Conservation (phyloP, 352 stramenopile genomes). For the Globisporangium sylvaticum region DNA sequence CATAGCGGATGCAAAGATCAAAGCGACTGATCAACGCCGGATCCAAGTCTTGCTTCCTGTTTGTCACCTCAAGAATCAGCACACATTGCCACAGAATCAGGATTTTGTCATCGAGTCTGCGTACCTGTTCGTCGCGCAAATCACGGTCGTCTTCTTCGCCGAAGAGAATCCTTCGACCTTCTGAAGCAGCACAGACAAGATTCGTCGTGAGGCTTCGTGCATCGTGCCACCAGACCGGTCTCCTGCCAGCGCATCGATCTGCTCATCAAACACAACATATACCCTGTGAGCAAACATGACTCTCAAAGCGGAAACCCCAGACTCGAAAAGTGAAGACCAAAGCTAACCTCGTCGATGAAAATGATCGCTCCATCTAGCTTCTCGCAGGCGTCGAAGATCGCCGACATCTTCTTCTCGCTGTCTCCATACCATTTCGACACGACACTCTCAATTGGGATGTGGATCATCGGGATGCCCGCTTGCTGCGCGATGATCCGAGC, state of each 20-base stretch:
- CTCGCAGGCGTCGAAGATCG: constrained; percentile 93
- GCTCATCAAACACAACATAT: not conserved
- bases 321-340: not conserved
- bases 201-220: constrained; percentile 90
- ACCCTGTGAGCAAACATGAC: not conserved
- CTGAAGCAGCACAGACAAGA: constrained; percentile 90
- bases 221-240: constrained; percentile 86
- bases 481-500: constrained; percentile 93
- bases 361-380: constrained; percentile 91
- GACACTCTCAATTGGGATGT: constrained; percentile 92
- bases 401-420: constrained; percentile 92
- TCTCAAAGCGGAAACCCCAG: not conserved
- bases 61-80: not conserved
- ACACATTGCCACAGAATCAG: not conserved
- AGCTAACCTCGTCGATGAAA: constrained; percentile 91
- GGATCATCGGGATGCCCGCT: constrained; percentile 90
- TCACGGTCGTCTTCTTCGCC: constrained; percentile 89
- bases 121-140: constrained; percentile 90
- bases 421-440: constrained; percentile 95
- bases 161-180: constrained; percentile 93
- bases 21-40: constrained; percentile 91
- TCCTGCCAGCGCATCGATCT: constrained; percentile 90
- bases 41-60: constrained; percentile 91
- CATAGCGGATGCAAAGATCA: constrained; percentile 90
- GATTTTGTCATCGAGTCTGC: not conserved